These are phyloP conservation scores for Bidens hawaiensis DNA, from an alignment of 140 eudicot genomes.

Conservation along the genomic window DNA sequence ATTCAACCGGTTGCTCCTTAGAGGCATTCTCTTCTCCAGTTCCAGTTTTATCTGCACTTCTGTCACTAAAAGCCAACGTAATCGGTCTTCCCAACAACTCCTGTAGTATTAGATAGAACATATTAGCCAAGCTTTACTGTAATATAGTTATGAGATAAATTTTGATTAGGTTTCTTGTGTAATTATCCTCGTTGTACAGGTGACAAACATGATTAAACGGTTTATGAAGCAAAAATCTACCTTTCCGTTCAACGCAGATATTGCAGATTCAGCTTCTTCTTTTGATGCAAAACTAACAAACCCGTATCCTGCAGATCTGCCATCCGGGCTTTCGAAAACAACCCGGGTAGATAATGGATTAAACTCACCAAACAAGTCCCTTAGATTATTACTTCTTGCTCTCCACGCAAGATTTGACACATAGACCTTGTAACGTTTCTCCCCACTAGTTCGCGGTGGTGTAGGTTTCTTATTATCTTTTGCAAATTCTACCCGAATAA, in stretches of 20 bases:
- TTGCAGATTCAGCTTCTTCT: slow-evolving; percentile 87
- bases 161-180: no score
- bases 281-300: slow-evolving; percentile 78
- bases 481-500: slow-evolving; percentile 71
- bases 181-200: no score
- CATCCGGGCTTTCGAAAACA: slow-evolving; percentile 60
- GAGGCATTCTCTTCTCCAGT: slow-evolving; percentile 17
- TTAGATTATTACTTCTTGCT: slow-evolving; percentile 72
- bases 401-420: slow-evolving; percentile 87
- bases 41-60: slow-evolving; percentile 27
- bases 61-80: slow-evolving; percentile 40
- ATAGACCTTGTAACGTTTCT: slow-evolving; percentile 58
- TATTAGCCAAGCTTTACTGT: no score
- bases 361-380: slow-evolving; percentile 52
- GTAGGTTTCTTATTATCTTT: slow-evolving; percentile 57
- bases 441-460: slow-evolving; percentile 40
- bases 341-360: slow-evolving; percentile 72
- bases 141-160: no score
- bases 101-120: no score
- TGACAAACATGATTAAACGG: no score
- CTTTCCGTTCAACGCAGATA: slow-evolving; percentile 68
- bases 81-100: slow-evolving; percentile 77
- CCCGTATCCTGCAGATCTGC: slow-evolving; percentile 88
- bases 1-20: slow-evolving; percentile 14
- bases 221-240: slow-evolving; percentile 29